Conservation (phyloP, 805 yeast species). For the Hanseniaspora occidentalis region DNA sequence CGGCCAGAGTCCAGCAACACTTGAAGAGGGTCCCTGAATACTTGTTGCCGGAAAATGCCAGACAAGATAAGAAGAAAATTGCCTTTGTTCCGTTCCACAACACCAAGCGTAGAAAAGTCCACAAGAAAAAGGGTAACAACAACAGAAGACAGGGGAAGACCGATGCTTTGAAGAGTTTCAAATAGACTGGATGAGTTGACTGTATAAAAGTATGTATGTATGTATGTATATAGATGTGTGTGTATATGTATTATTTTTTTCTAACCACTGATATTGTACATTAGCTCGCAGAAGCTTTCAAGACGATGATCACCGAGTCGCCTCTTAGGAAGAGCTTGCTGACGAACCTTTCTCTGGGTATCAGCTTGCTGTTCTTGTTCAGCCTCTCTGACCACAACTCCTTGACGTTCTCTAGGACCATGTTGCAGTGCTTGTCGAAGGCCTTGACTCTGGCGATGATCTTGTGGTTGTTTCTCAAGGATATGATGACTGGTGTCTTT, state of each 20-base stretch:
- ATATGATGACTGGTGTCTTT: slow-evolving; percentile 68
- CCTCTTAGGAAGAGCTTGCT: slow-evolving; percentile 89
- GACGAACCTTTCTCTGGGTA: slow-evolving; percentile 65
- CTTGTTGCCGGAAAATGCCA: slow-evolving; percentile 68
- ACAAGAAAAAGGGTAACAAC: slow-evolving; percentile 28
- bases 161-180: slow-evolving; percentile 56
- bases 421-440: slow-evolving; percentile 90
- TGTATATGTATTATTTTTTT: not conserved
- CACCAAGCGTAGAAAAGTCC: slow-evolving; percentile 32
- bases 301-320: slow-evolving; percentile 80
- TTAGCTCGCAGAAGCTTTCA: slow-evolving; percentile 32
- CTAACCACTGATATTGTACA: not conserved
- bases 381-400: slow-evolving; percentile 69
- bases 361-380: slow-evolving; percentile 34
- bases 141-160: slow-evolving; percentile 31
- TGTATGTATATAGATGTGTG: not conserved
- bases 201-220: slow-evolving; percentile 4
- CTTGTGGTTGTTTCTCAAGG: slow-evolving; percentile 88
- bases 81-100: slow-evolving; percentile 64
- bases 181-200: no score
- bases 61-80: slow-evolving; percentile 40
- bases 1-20: slow-evolving; percentile 71
- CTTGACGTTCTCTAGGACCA: slow-evolving; percentile 84
- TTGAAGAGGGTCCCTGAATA: slow-evolving; percentile 89
- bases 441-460: slow-evolving; percentile 84